A percentile compares a stretch with the other conserved stretches of the same genome.
Conservation (phyloP, 2,329 filamentous ascomycete genomes). For the Xylogone sp. region DNA sequence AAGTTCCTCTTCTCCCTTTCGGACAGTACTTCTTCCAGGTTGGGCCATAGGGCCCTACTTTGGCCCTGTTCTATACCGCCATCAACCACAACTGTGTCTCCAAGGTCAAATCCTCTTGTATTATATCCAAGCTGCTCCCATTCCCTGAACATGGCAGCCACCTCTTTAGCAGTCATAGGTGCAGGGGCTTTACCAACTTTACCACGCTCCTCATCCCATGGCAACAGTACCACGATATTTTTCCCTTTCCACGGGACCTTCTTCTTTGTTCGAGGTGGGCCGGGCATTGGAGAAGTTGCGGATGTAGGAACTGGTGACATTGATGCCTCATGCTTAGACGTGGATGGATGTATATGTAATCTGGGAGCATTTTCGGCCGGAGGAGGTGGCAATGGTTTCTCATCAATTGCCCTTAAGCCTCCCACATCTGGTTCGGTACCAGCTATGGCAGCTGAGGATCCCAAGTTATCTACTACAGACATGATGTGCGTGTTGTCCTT, state of each 20-base stretch:
- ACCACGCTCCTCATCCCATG: slow-evolving; percentile 63
- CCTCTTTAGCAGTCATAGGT: slow-evolving; percentile 53
- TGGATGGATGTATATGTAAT: slow-evolving; percentile 9
- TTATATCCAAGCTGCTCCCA: slow-evolving; percentile 70
- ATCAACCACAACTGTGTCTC: slow-evolving; percentile 34
- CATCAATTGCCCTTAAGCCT: slow-evolving; percentile 21
- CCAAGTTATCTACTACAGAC: slow-evolving; percentile 14
- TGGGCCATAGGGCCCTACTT: slow-evolving; percentile 67
- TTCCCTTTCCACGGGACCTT: slow-evolving; percentile 67
- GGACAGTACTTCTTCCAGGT: slow-evolving; percentile 50
- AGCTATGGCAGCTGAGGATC: slow-evolving; percentile 5
- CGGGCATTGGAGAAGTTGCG: slow-evolving; percentile 26
- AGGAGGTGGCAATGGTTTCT: slow-evolving; percentile 36
- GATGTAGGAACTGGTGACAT: slow-evolving; percentile 11
- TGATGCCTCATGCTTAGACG: background rate
- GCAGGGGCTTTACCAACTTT: slow-evolving; percentile 48
- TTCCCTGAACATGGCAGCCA: slow-evolving; percentile 56
- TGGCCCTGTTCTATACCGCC: slow-evolving; percentile 36
- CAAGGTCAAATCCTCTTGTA: slow-evolving; percentile 63
- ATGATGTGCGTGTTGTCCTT: slow-evolving; percentile 12
- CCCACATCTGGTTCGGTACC: slow-evolving; percentile 14
- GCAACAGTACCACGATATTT: slow-evolving; percentile 67
- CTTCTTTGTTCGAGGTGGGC: slow-evolving; percentile 60
- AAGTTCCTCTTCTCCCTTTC: slow-evolving; percentile 53
- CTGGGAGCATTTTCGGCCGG: slow-evolving; percentile 16